Evolutionary conservation across 2,329 filamentous ascomycete species (phyloP), one percentile per base, ranked within the genome.

Genomic region (Alternaria consortialis): DNA sequence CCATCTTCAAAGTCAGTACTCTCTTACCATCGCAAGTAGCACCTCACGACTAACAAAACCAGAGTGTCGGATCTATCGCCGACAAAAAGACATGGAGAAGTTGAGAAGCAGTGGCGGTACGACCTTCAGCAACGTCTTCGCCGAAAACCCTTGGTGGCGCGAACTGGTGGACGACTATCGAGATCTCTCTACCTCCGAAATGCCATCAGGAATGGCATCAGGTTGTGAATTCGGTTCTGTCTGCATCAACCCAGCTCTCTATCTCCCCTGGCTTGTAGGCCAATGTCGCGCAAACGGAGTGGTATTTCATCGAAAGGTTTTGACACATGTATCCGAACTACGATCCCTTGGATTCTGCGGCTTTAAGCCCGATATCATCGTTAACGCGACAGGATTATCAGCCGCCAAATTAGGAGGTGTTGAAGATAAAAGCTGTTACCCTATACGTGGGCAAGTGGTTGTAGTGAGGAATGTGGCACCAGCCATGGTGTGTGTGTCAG

Each of bases 161-260:
- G 1, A 25, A 2, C 23, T 51, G 11, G 20, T 50, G 23, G 53
- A 61, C 53, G 37, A 56, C 37, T 54, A 54, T 2, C 36, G 50
- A 43, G 27, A 56, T 60, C 77, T 93, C 5, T 73, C 84, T 3
- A 73, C 83, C 29, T 75, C 80, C 9, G 83, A 59, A 64, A 80
- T 96, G 3, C 85, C 87, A 0, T 70, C 80, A 0, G 91, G 86
- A 8, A 85, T 89, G 48, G 89, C 92, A 62, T 90, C 89, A 12
- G 93, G 88, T 17, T 90, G 87, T 56, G 84, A 85, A 56, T 97
- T 94, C 77, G 92, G 87, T 5, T 94, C 91, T 0, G 88, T 97
- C 36, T 97, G 93, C 80, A 94, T 97, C 77, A 97, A 98, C 80
- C 91, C 91, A 0, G 87, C 91, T 27, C 80, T 97, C 55, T 97